Percentiles rank a stretch among this genome's conserved stretches.
Conservation (phyloP, 306 rosid genomes). For the Gastrolobium bilobum region DNA sequence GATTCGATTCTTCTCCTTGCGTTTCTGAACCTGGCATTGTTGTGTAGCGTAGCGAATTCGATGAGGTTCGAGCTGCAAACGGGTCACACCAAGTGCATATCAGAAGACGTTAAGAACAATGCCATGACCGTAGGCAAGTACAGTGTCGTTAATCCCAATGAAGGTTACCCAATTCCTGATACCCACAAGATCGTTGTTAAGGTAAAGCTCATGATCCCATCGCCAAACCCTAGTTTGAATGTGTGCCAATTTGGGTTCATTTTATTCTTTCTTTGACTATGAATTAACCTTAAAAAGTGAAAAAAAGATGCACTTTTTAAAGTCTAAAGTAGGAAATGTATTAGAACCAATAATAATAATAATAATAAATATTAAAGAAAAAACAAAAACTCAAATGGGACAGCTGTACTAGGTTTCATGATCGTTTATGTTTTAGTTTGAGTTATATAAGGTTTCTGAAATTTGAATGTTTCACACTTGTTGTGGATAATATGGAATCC, state of each 20-base stretch:
- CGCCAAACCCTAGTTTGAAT: constrained; percentile 1
- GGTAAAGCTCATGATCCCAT: constrained; percentile 57
- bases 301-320: background rate
- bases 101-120: constrained; percentile 76
- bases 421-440: constrained; percentile 28
- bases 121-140: constrained; percentile 86
- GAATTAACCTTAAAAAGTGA: constrained; percentile 21
- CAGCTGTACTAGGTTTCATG: background rate
- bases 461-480: constrained; percentile 1
- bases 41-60: constrained; percentile 51
- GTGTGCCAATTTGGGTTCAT: background rate
- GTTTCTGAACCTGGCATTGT: constrained; percentile 47
- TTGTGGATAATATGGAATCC: constrained; percentile 23
- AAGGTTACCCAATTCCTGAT: constrained; percentile 67
- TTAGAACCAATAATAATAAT: background rate
- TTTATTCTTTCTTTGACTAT: background rate
- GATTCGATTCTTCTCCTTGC: constrained; percentile 42
- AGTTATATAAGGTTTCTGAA: constrained; percentile 21
- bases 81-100: constrained; percentile 78
- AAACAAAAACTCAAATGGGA: background rate
- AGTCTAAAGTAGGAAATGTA: background rate
- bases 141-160: constrained; percentile 60
- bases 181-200: constrained; percentile 69
- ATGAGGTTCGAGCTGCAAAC: constrained; percentile 78
- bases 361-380: too few relatives aligned